Conservation (phyloP, 805 yeast genomes). For the Kregervanrija delftensis region DNA sequence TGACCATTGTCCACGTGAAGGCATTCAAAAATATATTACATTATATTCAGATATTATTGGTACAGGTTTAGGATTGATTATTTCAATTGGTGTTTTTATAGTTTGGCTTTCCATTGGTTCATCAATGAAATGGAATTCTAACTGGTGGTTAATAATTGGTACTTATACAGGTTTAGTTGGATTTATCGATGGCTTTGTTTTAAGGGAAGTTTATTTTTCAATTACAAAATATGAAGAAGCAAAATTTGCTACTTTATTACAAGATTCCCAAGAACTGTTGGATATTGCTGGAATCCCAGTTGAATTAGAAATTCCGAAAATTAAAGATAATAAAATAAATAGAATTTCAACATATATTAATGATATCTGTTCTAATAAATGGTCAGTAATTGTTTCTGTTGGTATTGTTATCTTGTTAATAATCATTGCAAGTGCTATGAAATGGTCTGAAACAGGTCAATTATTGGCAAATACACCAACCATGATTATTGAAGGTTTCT, state of each 20-base stretch:
- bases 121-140: slow-evolving; percentile 29
- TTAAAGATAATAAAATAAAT: not conserved
- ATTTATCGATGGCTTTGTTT: slow-evolving; percentile 35
- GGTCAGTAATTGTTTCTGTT: slow-evolving; percentile 27
- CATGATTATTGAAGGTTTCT: slow-evolving; percentile 38
- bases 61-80: slow-evolving; percentile 32
- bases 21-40: slow-evolving; percentile 10
- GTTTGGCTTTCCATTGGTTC: slow-evolving; percentile 34
- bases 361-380: slow-evolving; percentile 25
- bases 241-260: slow-evolving; percentile 23
- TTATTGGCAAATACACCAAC: slow-evolving; percentile 35
- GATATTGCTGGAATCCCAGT: slow-evolving; percentile 20
- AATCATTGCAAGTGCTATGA: slow-evolving; percentile 27
- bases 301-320: slow-evolving; percentile 6
- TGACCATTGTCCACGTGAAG: slow-evolving; percentile 15
- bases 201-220: slow-evolving; percentile 32
- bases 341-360: slow-evolving; percentile 21
- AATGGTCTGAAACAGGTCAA: slow-evolving; percentile 36
- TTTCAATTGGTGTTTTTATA: slow-evolving; percentile 28
- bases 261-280: slow-evolving; percentile 28
- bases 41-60: slow-evolving; percentile 38
- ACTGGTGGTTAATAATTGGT: slow-evolving; percentile 43
- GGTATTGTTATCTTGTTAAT: slow-evolving; percentile 25
- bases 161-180: slow-evolving; percentile 40
- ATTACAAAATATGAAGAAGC: slow-evolving; percentile 15